Conservation (phyloP, 148 eudicot genomes). For the Amaranthus palmeri region DNA sequence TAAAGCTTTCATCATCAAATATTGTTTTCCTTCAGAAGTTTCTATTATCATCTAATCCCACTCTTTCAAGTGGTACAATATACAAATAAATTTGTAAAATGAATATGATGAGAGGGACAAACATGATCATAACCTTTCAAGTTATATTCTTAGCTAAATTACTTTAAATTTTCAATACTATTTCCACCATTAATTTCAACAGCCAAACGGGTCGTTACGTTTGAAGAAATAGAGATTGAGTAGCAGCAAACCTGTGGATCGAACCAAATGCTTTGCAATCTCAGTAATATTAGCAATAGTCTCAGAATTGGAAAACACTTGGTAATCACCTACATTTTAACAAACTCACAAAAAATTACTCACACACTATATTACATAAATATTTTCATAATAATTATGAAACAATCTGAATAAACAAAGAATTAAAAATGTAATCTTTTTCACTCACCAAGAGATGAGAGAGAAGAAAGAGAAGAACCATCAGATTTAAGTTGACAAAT, state of each 20-base stretch:
- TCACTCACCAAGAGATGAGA: slow-evolving; percentile 41
- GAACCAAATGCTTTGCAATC: slow-evolving; percentile 52
- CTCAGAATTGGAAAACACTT: slow-evolving; percentile 48
- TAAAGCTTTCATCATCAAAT: no score
- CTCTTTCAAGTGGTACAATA: no score
- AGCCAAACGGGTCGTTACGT: not conserved
- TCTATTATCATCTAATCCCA: no score
- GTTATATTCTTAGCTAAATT: no score
- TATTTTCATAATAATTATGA: not conserved
- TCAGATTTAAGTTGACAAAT: slow-evolving; percentile 55
- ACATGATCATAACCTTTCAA: no score
- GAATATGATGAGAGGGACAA: no score
- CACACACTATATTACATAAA: not conserved
- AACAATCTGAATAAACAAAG: not conserved
- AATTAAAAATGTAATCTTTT: not conserved
- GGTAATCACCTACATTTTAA: slow-evolving; percentile 39
- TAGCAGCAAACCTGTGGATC: slow-evolving; percentile 53
- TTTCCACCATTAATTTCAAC: no score
- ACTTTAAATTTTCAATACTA: no score
- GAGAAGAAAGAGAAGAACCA: slow-evolving; percentile 48
- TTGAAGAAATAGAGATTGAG: not conserved
- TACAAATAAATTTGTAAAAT: no score
- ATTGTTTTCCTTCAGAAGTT: no score
- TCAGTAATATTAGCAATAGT: slow-evolving; percentile 45
- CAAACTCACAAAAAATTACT: not conserved